A percentile compares a stretch with the other conserved stretches of the same genome.
Conservation (phyloP, 768 basidiomycete genomes). For the Daedalea quercina region DNA sequence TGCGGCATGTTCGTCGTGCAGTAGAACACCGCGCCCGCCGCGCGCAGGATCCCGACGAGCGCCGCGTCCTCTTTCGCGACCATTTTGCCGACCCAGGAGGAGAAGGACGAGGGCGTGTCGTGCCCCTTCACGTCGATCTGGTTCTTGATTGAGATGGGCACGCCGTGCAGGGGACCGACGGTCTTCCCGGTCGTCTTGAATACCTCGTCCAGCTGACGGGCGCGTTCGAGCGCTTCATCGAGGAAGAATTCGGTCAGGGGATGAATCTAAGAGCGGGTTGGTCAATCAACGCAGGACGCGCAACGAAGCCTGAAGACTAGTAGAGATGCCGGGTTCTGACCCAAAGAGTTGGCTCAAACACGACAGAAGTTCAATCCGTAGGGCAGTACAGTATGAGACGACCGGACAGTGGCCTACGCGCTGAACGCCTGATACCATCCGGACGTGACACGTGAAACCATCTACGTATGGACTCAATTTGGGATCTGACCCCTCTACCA, state of each 20-base stretch:
- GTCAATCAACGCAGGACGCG: background rate
- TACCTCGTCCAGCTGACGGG: conserved; percentile 36
- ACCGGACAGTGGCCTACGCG: too few relatives aligned
- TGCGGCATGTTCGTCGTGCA: conserved; percentile 75
- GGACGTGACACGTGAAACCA: too few relatives aligned
- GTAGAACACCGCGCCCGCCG: background rate
- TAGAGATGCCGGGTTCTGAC: too few relatives aligned
- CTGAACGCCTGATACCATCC: too few relatives aligned
- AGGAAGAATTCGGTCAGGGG: conserved; percentile 37
- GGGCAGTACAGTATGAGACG: too few relatives aligned
- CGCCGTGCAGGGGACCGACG: background rate
- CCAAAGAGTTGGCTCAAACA: too few relatives aligned
- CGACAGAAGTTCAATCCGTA: too few relatives aligned
- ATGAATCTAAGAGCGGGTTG: background rate
- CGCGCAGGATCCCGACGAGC: background rate
- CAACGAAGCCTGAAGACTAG: too few relatives aligned
- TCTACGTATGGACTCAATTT: too few relatives aligned
- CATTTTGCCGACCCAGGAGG: background rate
- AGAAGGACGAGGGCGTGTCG: background rate
- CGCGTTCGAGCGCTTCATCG: conserved; percentile 33
- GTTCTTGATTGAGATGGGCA: background rate
- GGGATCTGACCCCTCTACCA: too few relatives aligned
- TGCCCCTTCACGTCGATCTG: background rate
- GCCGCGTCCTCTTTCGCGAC: background rate
- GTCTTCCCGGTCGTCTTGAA: conserved; percentile 11